A percentile compares a stretch with the other conserved stretches of the same genome.
These are phyloP conservation scores for Parathielavia appendiculata DNA, from an alignment of 495 filamentous ascomycete genomes.

Conservation along the genomic window DNA sequence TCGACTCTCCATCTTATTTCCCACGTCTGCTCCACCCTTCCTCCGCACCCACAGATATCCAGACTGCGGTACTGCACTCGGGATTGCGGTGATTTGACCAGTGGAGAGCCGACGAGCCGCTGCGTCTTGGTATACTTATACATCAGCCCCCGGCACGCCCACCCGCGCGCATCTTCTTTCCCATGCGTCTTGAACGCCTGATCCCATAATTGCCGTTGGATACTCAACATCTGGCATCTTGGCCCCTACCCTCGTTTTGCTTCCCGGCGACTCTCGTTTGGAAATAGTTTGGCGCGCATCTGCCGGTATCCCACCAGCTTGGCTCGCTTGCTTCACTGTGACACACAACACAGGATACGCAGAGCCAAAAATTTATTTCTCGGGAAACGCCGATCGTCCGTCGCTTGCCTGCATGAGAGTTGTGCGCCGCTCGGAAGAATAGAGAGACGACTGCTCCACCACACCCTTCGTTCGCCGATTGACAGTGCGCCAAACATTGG, in stretches of 20 bases:
- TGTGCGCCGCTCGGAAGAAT: background rate
- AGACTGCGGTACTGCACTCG: background rate
- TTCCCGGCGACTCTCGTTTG: constrained; percentile 14
- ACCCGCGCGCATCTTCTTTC: background rate
- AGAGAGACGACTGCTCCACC: background rate
- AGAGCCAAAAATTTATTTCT: background rate
- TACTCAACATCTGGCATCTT: background rate
- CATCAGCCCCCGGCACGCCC: constrained; percentile 6
- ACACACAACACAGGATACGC: background rate
- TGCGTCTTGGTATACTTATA: constrained; percentile 19
- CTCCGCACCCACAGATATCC: constrained; percentile 13
- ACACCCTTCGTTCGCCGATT: background rate
- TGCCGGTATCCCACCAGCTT: background rate
- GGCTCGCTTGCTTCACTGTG: constrained; percentile 5
- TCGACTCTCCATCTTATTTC: background rate
- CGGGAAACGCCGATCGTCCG: background rate
- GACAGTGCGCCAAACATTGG: background rate
- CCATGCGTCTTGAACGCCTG: background rate
- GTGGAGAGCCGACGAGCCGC: constrained; percentile 27
- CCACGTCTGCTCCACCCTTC: constrained; percentile 1
- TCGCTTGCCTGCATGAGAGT: constrained; percentile 7
- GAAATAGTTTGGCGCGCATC: background rate
- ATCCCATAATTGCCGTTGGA: background rate
- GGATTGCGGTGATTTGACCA: constrained; percentile 14
- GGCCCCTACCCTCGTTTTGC: constrained; percentile 13